Percentiles rank a stretch among this genome's conserved stretches.
These are phyloP conservation scores for Cystobasidium slooffiae DNA, from an alignment of 1,284 basidiomycete genomes.

Conservation along the genomic window DNA sequence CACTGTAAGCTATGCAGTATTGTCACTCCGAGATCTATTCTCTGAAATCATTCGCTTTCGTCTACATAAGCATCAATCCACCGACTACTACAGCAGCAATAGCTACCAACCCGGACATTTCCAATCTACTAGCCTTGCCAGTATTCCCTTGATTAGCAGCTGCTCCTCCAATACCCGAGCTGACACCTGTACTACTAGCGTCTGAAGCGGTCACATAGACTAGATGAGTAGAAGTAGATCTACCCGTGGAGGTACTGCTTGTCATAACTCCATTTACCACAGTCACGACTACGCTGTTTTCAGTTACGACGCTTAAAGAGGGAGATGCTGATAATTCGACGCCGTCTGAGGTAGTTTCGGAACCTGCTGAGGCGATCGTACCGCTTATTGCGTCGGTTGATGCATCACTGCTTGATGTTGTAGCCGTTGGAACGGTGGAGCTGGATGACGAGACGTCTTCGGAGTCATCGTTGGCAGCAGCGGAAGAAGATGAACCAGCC, in stretches of 20 bases:
- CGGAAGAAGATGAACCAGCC: not conserved
- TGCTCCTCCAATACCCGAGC: not conserved
- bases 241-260: constrained; percentile 24
- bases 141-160: constrained; percentile 11
- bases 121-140: constrained; percentile 27
- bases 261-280: constrained; percentile 25
- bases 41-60: not conserved
- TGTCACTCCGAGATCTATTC: not conserved
- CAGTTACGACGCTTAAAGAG: constrained; percentile 23
- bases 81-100: constrained; percentile 26
- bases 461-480: not conserved
- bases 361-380: not conserved
- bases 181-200: not conserved
- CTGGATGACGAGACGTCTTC: constrained; percentile 1
- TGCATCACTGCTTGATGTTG: not conserved
- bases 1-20: not conserved
- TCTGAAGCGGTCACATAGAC: constrained; percentile 27
- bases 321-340: constrained; percentile 19
- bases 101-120: constrained; percentile 23
- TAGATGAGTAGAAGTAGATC: constrained; percentile 42
- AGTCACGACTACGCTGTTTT: constrained; percentile 29
- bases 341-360: constrained; percentile 34
- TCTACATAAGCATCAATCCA: constrained; percentile 25
- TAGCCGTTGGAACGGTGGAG: not conserved
- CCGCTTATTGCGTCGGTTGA: not conserved